These are phyloP conservation scores for Extremus antarcticus DNA, from an alignment of 495 filamentous ascomycete species.

Conservation along the genomic window DNA sequence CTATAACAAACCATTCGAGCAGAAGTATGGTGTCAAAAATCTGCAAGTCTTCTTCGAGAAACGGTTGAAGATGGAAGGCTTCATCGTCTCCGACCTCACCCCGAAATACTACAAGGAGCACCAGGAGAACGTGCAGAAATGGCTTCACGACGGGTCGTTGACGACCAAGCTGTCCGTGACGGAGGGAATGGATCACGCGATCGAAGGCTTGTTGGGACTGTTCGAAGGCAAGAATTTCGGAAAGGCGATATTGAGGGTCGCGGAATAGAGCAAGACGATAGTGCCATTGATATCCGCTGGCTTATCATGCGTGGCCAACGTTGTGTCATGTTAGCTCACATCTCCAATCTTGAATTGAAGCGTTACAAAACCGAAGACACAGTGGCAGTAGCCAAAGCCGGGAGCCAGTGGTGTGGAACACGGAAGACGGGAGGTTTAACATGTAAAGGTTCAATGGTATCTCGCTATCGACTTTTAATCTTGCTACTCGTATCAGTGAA, in stretches of 20 bases:
- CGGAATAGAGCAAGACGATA: neutral
- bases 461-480: too few species aligned
- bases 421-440: too few species aligned
- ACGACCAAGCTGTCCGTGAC: slow-evolving; percentile 60
- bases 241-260: slow-evolving; percentile 72
- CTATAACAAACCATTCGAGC: slow-evolving; percentile 52
- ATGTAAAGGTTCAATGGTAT: too few species aligned
- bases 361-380: too few species aligned
- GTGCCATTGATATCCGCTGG: too few species aligned
- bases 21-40: slow-evolving; percentile 61
- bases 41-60: slow-evolving; percentile 44
- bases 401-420: too few species aligned
- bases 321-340: too few species aligned
- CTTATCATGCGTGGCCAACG: too few species aligned
- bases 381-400: too few species aligned
- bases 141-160: slow-evolving; percentile 73
- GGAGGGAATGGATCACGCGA: slow-evolving; percentile 70
- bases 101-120: slow-evolving; percentile 62
- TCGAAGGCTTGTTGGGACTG: slow-evolving; percentile 73
- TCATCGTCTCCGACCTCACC: slow-evolving; percentile 58
- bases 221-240: slow-evolving; percentile 82
- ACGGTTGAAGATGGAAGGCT: slow-evolving; percentile 57
- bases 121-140: slow-evolving; percentile 68
- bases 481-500: too few species aligned
- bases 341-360: too few species aligned